These are phyloP conservation scores for Lophium mytilinum DNA, from an alignment of 495 filamentous ascomycete genomes.

Conservation along the genomic window DNA sequence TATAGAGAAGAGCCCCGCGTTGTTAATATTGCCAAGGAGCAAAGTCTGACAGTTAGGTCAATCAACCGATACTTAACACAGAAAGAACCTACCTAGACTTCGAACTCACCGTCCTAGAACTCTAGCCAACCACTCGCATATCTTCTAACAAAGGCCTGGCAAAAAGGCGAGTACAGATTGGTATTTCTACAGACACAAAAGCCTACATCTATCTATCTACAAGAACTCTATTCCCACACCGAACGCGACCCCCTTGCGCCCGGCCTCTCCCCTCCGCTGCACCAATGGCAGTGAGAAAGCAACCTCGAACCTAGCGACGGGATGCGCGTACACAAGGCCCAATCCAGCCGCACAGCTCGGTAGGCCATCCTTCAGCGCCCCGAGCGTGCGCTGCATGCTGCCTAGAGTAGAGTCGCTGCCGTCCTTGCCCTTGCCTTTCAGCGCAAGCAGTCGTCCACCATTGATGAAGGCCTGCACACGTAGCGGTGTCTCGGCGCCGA, in stretches of 20 bases:
- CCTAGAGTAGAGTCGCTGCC: conserved; percentile 45
- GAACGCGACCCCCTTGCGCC: conserved; percentile 82
- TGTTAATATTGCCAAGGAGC: too few relatives aligned
- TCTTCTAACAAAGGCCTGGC: neutral
- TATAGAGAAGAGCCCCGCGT: too few relatives aligned
- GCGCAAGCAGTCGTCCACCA: conserved; percentile 72
- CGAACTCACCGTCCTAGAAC: too few relatives aligned
- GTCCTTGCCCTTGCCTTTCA: conserved; percentile 48
- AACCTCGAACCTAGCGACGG: conserved; percentile 83
- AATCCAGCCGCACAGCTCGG: conserved; percentile 83
- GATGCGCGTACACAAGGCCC: conserved; percentile 89
- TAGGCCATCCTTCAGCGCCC: conserved; percentile 62
- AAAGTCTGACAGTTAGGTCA: too few relatives aligned
- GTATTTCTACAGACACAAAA: neutral
- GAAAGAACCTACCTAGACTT: too few relatives aligned
- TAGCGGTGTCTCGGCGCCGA: conserved; percentile 72
- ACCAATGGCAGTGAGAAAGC: conserved; percentile 89
- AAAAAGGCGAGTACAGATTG: neutral
- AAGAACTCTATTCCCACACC: conserved; percentile 92
- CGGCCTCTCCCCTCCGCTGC: conserved; percentile 70
- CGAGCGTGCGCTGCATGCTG: conserved; percentile 45
- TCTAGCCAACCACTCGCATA: too few relatives aligned
- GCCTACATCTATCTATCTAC: conserved; percentile 37
- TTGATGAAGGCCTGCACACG: conserved; percentile 86
- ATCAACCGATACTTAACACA: too few relatives aligned